Evolutionary conservation across 1,284 basidiomycete genomes (phyloP), one percentile per base, ranked within the genome.

Genomic region (Boletus subluridellus): DNA sequence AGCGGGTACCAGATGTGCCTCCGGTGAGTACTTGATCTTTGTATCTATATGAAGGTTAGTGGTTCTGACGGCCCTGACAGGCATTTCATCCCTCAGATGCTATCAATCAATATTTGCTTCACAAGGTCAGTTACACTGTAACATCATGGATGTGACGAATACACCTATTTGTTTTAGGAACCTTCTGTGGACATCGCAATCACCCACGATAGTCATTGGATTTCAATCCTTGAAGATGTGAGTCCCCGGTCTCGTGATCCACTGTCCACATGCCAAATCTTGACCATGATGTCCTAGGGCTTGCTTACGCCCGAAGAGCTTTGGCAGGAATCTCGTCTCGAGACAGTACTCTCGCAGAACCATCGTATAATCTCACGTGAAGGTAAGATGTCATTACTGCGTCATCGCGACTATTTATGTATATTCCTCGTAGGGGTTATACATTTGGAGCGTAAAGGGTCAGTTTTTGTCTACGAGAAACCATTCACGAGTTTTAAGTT

Each of bases 71-170:
- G 10, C 2, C 15, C 11, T 28, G 10, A 9, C 41, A 61, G 60
- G n/a, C n/a, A 17, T 63, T 59, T 37, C 60, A 61, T 30, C 60
- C 60, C 14, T 63, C 56, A 3, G 49, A 63, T 8, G 21, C 21
- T 14, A 59, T 62, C 46, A 63, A 62, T 41, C 49, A 32, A 28
- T 60, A 63, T 30, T n/a, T 62, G 37, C 34, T 63, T n/a, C 39
- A 34, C 15, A 59, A 21, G 44, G 54, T 62, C 26, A 47, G 59
- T 60, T 30, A 10, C 5, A 28, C 8, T 39, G 1, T 6, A 10
- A 21, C 11, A 5, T 28, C 3, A 12, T 44, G 15, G n/a, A n/a
- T 45, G 8, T 2, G 9, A 38, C 2, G n/a, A 14, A 21, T 46
- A 32, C 2, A 46, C 5, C 4, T 12, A 10, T 28, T 39, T 38